Evolutionary conservation across 352 stramenopile genomes (phyloP).

Genomic region (Globisporangium sylvaticum): DNA sequence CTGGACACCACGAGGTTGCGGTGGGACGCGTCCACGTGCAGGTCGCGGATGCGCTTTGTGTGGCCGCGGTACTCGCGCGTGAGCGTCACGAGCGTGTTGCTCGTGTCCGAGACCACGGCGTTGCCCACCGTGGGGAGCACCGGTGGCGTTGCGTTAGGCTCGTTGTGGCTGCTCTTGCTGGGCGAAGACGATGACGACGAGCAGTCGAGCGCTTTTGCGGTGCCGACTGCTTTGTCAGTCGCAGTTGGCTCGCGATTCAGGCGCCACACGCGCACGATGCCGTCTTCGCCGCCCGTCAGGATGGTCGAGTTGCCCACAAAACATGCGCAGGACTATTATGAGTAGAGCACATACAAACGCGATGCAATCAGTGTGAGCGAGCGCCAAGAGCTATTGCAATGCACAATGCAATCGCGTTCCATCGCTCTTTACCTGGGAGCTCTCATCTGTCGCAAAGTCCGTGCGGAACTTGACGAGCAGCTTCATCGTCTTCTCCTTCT

Average conservation of each 20-base stretch:
- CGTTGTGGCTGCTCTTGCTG: constrained; percentile 16
- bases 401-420: background rate
- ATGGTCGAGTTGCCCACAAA: constrained; percentile 81
- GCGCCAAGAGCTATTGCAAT: background rate
- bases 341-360: background rate
- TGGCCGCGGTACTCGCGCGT: constrained; percentile 74
- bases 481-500: constrained; percentile 50
- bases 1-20: constrained; percentile 76
- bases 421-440: constrained; percentile 28
- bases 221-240: constrained; percentile 38
- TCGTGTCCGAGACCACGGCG: constrained; percentile 35
- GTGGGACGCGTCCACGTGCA: constrained; percentile 77
- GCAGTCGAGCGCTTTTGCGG: constrained; percentile 34
- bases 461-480: constrained; percentile 79
- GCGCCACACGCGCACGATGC: constrained; percentile 70
- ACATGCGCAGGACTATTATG: constrained; percentile 45
- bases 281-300: constrained; percentile 80
- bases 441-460: constrained; percentile 71
- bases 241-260: constrained; percentile 49
- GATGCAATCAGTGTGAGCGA: background rate
- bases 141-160: constrained; percentile 13
- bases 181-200: constrained; percentile 4
- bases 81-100: constrained; percentile 47
- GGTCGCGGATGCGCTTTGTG: constrained; percentile 76
- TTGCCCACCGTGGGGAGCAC: constrained; percentile 57